These are phyloP conservation scores for Luffa aegyptiaca DNA, from an alignment of 306 rosid genomes.

Conservation along the genomic window DNA sequence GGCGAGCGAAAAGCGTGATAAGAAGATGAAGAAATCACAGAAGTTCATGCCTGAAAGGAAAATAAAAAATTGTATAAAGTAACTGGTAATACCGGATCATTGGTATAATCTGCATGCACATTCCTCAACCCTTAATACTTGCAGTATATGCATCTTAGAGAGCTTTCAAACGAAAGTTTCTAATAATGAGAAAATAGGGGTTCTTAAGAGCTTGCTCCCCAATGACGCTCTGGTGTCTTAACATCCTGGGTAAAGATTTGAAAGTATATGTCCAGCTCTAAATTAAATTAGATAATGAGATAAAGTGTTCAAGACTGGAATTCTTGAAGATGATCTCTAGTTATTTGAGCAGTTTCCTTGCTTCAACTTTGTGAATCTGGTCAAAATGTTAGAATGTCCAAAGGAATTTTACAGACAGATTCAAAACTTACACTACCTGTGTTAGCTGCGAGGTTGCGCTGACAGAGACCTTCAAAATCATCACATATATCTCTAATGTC, in stretches of 20 bases:
- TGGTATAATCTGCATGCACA: neutral
- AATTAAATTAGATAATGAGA: neutral
- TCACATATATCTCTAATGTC: conserved; percentile 87
- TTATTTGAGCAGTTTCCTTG: neutral
- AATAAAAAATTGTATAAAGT: conserved; percentile 7
- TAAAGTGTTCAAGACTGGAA: neutral
- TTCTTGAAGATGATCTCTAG: neutral
- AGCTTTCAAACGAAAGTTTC: neutral
- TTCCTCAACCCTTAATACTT: neutral
- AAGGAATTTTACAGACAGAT: neutral
- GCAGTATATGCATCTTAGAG: neutral
- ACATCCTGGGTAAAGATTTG: neutral
- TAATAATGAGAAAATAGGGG: neutral
- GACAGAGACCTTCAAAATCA: conserved; percentile 90
- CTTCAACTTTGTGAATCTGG: neutral
- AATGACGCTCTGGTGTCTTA: neutral
- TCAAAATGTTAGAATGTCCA: neutral
- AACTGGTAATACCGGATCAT: neutral
- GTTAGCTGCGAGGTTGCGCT: conserved; percentile 88
- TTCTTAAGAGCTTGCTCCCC: neutral
- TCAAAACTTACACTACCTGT: conserved; percentile 36
- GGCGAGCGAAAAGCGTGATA: conserved; percentile 47
- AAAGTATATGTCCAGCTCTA: neutral
- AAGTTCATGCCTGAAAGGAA: conserved; percentile 78
- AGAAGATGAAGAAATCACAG: conserved; percentile 55